Base-by-base conservation (phyloP, 768 basidiomycete genomes). In the Rhodotorula sphaerocarpa region DNA sequence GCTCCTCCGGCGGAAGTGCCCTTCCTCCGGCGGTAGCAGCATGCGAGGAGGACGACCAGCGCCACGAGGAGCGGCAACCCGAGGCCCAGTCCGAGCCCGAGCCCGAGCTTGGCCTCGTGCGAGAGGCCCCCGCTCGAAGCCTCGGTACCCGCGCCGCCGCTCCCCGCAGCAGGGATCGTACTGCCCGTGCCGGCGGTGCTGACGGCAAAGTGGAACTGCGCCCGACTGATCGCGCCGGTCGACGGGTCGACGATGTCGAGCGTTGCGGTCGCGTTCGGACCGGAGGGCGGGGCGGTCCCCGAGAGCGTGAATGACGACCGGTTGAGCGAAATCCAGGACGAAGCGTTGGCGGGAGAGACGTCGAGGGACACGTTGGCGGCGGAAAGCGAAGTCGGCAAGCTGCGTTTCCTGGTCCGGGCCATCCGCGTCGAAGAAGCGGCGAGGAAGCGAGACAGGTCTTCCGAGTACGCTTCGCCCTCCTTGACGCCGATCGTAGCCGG, bases 31-130 rank as follows among this genome's bases (percentile, higher is more conserved):
- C 75, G 60, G 11, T 67, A 28, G 62, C 74, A 75, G 69, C 67
- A 74, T 63, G 72, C 61, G 27, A 76, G 63, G 7, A 77, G n/a
- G 11, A 59, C 70, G 31, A 77, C 71, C 1, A 30, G 11, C 21
- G 30, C 33, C 23, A 51, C 36, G 10, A 77, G 63, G 41, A 75
- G 53, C 18, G 76, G 64, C 9, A 72, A 73, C 25, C 76, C 70
- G 23, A 75, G 70, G 5, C 76, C 77, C 5, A 77, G 69, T 0
- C 69, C 70, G 2, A 75, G 74, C 0, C 75, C 76, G 2, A 75
- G 71, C 7, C 60, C 68, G 7, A 70, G 58, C 41, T 66, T 57
- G 12, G 51, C 59, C n/a, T 46, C 27, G 36, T 42, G 28, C 5
- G 58, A 55, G 30, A 61, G 64, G 12, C 63, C 62, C 7, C 9